phyloP scores from a whole-genome alignment of 306 rosid species.

The Erythrophleum fordii region DNA sequence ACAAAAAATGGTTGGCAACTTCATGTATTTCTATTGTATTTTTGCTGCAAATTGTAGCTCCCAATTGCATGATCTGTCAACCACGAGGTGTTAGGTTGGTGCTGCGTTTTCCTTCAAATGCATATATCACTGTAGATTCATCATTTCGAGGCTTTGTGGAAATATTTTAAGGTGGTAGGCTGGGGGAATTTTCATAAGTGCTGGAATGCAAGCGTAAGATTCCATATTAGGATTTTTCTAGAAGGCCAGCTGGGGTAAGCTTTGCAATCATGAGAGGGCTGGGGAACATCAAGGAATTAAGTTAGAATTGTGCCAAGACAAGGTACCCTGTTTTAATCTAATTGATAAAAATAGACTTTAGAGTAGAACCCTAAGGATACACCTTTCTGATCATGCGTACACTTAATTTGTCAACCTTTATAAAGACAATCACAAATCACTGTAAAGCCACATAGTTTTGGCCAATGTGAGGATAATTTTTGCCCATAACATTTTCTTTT shows the following conservation, averaged over 20 bases:
- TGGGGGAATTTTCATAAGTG: background rate
- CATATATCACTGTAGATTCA: background rate
- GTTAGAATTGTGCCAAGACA: background rate
- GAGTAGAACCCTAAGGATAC: background rate
- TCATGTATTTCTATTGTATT: background rate
- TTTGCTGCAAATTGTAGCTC: background rate
- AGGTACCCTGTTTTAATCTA: background rate
- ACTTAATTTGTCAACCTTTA: background rate
- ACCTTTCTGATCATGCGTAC: background rate
- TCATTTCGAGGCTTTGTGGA: background rate
- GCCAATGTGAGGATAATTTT: background rate
- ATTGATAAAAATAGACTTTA: background rate
- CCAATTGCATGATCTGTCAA: conserved; percentile 31
- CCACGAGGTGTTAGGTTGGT: background rate
- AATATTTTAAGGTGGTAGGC: background rate
- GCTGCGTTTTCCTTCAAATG: background rate
- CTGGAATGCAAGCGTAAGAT: background rate
- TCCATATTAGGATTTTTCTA: background rate
- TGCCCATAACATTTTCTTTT: background rate
- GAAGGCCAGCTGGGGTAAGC: background rate
- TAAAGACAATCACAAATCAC: background rate
- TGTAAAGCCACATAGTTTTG: background rate
- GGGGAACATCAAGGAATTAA: background rate
- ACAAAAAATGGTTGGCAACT: background rate
- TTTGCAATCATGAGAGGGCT: background rate